These are phyloP conservation scores for Geotrichum carabidarum DNA, from an alignment of 1,139 yeast genomes.

Conservation along the genomic window DNA sequence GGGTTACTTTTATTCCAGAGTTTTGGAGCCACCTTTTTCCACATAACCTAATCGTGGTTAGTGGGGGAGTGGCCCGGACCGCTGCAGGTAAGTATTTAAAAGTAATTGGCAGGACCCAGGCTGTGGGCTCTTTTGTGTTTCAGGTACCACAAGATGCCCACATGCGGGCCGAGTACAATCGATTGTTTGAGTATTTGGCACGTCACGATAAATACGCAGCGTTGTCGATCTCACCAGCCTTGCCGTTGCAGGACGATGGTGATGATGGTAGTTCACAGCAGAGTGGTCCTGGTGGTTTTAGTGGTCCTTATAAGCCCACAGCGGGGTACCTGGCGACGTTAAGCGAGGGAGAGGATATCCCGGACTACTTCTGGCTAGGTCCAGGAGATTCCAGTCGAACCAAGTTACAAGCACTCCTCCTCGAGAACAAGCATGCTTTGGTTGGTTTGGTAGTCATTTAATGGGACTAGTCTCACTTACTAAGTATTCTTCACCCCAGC, in stretches of 20 bases:
- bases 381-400: no score
- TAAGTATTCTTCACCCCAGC: no score
- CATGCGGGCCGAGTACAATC: not conserved
- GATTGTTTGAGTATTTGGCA: not conserved
- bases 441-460: not conserved
- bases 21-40: no score
- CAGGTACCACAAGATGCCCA: not conserved
- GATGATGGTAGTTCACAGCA: not conserved
- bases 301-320: not conserved
- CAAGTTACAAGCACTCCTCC: no score
- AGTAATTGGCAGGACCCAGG: not conserved
- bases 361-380: not conserved
- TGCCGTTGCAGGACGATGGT: no score
- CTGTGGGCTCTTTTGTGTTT: not conserved
- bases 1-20: no score
- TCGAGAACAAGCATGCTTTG: not conserved
- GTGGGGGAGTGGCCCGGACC: not conserved
- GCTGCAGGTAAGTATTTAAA: not conserved
- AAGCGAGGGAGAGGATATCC: not conserved
- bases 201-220: not conserved
- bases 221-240: not conserved
- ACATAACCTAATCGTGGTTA: not conserved
- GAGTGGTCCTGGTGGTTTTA: not conserved
- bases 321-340: conserved; percentile 2
- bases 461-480: no score